These are phyloP conservation scores for Sergeia podlipaevii DNA, from an alignment of 208 protist species.

Conservation along the genomic window DNA sequence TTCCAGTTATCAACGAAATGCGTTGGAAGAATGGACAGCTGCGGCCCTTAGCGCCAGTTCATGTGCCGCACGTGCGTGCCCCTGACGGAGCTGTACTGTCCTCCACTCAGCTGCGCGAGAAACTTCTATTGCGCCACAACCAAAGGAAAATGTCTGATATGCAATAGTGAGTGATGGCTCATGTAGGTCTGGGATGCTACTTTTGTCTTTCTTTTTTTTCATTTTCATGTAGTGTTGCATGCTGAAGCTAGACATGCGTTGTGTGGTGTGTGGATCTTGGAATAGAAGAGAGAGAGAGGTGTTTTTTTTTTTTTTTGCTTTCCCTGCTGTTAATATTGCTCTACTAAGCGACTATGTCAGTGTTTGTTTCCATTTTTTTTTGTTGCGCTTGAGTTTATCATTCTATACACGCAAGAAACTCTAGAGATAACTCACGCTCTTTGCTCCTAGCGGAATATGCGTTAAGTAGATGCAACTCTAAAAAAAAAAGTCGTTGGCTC, in stretches of 20 bases:
- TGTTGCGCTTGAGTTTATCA: too few relatives aligned
- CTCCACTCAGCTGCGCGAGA: constrained; percentile 63
- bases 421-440: too few relatives aligned
- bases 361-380: too few relatives aligned
- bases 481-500: too few relatives aligned
- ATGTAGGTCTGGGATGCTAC: not conserved
- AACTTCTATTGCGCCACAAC: too few relatives aligned
- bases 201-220: constrained; percentile 10
- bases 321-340: not conserved
- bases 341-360: too few relatives aligned
- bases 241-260: too few relatives aligned
- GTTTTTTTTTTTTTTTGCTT: constrained; percentile 4
- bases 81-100: constrained; percentile 40
- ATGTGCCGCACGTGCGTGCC: constrained; percentile 60
- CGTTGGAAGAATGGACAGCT: constrained; percentile 42
- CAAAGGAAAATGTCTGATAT: constrained; percentile 4
- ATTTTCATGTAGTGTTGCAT: constrained; percentile 1
- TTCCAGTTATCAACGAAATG: constrained; percentile 61
- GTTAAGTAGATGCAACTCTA: too few relatives aligned
- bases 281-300: too few relatives aligned
- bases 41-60: constrained; percentile 37
- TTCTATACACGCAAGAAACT: too few relatives aligned
- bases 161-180: not conserved
- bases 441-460: too few relatives aligned
- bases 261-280: too few relatives aligned